phyloP scores from a whole-genome alignment of 2,329 filamentous ascomycete genomes.

The Diaporthe capsici region DNA sequence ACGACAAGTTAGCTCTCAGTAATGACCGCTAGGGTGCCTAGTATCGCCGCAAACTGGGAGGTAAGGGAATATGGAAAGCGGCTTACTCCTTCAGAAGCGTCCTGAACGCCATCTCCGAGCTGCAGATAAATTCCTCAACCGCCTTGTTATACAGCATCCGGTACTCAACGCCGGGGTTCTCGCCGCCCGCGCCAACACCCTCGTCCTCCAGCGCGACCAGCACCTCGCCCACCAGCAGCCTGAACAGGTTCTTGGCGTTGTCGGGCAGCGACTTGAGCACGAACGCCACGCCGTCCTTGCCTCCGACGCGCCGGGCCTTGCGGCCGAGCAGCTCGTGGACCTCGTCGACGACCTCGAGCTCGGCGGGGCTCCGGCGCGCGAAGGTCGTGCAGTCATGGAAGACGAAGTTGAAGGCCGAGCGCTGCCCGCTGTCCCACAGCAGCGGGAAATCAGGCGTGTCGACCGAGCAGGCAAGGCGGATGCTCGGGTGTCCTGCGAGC shows the following conservation, averaged over 20 bases:
- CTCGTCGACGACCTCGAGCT: conserved; percentile 89
- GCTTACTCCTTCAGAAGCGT: conserved; percentile 91
- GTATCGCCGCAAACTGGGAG: neutral
- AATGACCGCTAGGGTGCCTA: neutral
- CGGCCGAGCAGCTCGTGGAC: conserved; percentile 90
- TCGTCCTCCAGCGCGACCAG: conserved; percentile 78
- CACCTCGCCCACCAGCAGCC: conserved; percentile 87
- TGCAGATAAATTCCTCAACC: conserved; percentile 96
- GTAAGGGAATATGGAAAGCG: fast-evolving
- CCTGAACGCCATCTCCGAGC: conserved; percentile 94
- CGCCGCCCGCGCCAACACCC: conserved; percentile 60
- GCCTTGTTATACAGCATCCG: conserved; percentile 94
- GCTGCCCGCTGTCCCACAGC: conserved; percentile 90
- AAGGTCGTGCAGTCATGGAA: conserved; percentile 98
- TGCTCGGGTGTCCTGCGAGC: conserved; percentile 79
- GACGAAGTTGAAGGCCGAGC: conserved; percentile 85
- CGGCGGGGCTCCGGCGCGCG: conserved; percentile 73
- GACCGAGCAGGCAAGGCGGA: conserved; percentile 83
- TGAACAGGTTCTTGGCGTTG: conserved; percentile 90
- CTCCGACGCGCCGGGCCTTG: conserved; percentile 83
- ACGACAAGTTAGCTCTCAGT: conserved; percentile 47
- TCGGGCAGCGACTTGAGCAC: conserved; percentile 92
- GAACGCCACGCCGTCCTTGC: conserved; percentile 91
- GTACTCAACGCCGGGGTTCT: conserved; percentile 86
- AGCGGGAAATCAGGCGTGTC: conserved; percentile 91